A percentile compares a stretch with the other conserved stretches of the same genome.
These are phyloP conservation scores for Ustilago hordei DNA, from an alignment of 1,284 basidiomycete species.

Conservation along the genomic window DNA sequence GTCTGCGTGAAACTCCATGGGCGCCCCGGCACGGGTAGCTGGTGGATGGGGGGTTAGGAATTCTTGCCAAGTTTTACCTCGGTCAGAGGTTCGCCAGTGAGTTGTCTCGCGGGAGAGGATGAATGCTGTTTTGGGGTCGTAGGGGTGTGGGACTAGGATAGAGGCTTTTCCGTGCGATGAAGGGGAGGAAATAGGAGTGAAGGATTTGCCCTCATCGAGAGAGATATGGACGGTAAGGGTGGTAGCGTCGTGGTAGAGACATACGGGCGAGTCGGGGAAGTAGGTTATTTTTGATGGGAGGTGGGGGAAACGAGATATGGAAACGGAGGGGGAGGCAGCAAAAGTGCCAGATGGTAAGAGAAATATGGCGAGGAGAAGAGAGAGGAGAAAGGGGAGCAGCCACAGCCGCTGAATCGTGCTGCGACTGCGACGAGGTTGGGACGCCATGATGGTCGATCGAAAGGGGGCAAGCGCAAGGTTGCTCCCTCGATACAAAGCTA, in stretches of 20 bases:
- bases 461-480: too few relatives aligned
- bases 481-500: too few relatives aligned
- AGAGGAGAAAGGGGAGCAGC: slow-evolving; percentile 1
- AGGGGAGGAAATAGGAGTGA: slow-evolving; percentile 77
- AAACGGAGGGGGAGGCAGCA: slow-evolving; percentile 68
- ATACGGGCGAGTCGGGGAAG: slow-evolving; percentile 88
- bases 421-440: slow-evolving; percentile 1
- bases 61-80: slow-evolving; percentile 65
- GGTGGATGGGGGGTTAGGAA: slow-evolving; percentile 63
- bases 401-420: slow-evolving; percentile 1
- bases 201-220: slow-evolving; percentile 88
- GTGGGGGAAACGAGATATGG: slow-evolving; percentile 74
- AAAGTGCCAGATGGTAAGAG: background rate
- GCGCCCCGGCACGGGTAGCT: slow-evolving; percentile 47
- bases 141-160: slow-evolving; percentile 88
- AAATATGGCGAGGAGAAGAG: slow-evolving; percentile 5
- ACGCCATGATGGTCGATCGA: background rate
- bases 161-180: slow-evolving; percentile 75
- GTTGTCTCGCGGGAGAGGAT: slow-evolving; percentile 58
- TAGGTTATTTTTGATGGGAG: slow-evolving; percentile 85
- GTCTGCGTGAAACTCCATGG: slow-evolving; percentile 67
- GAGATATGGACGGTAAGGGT: slow-evolving; percentile 81
- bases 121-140: slow-evolving; percentile 74
- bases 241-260: slow-evolving; percentile 83
- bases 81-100: slow-evolving; percentile 65